Conservation (phyloP, 495 filamentous ascomycete species). For the Tuber indicum region DNA sequence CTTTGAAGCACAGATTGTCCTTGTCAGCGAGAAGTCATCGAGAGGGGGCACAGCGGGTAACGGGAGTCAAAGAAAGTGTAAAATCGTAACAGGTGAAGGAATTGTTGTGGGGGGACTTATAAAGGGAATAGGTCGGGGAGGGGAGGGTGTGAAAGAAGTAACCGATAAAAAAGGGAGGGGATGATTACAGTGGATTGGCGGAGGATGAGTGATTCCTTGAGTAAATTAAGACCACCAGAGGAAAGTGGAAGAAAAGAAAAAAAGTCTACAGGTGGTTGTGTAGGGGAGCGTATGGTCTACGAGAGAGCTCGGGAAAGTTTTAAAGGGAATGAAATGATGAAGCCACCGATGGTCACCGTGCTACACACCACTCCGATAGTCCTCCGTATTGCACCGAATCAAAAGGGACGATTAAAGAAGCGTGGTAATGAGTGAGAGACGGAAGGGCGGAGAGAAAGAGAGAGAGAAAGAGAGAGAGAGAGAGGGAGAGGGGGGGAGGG, state of each 20-base stretch:
- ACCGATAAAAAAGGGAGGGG: background rate
- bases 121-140: background rate
- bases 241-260: conserved; percentile 2
- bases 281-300: conserved; percentile 1
- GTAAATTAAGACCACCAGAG: background rate
- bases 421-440: conserved; percentile 1
- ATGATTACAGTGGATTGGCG: background rate
- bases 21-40: background rate
- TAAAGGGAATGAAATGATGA: conserved; percentile 23
- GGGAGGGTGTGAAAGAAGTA: background rate
- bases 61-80: background rate
- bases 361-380: conserved; percentile 31
- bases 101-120: background rate
- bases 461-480: conserved; percentile 5
- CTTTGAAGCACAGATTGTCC: background rate
- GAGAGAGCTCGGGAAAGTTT: conserved; percentile 1
- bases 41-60: background rate
- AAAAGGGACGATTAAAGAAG: conserved; percentile 27
- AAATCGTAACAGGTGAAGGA: background rate
- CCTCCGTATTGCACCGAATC: conserved; percentile 32
- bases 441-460: background rate
- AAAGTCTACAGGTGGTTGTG: conserved; percentile 14
- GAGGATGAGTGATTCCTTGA: background rate
- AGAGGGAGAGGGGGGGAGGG: conserved; percentile 6
- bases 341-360: conserved; percentile 35